These are phyloP conservation scores for Rhodamnia argentea DNA, from an alignment of 345 rosid species.

Conservation along the genomic window DNA sequence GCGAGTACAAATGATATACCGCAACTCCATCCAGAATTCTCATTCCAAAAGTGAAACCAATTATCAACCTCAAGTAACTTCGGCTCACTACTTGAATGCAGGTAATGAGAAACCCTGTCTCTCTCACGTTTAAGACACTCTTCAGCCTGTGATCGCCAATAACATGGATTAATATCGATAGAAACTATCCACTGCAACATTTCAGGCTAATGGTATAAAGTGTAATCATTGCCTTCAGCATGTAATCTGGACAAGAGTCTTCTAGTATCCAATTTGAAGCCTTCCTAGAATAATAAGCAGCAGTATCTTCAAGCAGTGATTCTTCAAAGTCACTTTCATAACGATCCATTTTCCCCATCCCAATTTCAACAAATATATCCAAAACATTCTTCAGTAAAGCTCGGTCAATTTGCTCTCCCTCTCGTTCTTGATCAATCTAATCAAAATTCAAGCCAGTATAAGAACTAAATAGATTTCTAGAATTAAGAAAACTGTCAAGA, in stretches of 20 bases:
- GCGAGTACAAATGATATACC: not conserved
- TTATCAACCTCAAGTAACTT: conserved; percentile 48
- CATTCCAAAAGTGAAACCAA: not conserved
- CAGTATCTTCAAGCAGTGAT: conserved; percentile 36
- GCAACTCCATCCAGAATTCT: not conserved
- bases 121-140: conserved; percentile 52
- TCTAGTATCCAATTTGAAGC: conserved; percentile 57
- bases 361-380: conserved; percentile 50
- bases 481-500: not conserved
- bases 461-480: not conserved
- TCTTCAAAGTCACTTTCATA: conserved; percentile 48
- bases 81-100: conserved; percentile 37
- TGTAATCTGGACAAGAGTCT: conserved; percentile 51
- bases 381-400: conserved; percentile 50
- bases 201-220: not conserved
- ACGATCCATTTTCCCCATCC: conserved; percentile 39
- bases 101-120: conserved; percentile 43
- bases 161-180: not conserved
- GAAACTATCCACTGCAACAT: not conserved
- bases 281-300: conserved; percentile 51
- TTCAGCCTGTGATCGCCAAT: conserved; percentile 26
- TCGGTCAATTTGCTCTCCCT: conserved; percentile 54
- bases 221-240: conserved; percentile 30
- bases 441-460: not conserved
- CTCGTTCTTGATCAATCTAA: conserved; percentile 52